Percentiles rank a stretch among this genome's conserved stretches.
These are phyloP conservation scores for Blastomyces emzantsi DNA, from an alignment of 2,329 filamentous ascomycete genomes.

Conservation along the genomic window DNA sequence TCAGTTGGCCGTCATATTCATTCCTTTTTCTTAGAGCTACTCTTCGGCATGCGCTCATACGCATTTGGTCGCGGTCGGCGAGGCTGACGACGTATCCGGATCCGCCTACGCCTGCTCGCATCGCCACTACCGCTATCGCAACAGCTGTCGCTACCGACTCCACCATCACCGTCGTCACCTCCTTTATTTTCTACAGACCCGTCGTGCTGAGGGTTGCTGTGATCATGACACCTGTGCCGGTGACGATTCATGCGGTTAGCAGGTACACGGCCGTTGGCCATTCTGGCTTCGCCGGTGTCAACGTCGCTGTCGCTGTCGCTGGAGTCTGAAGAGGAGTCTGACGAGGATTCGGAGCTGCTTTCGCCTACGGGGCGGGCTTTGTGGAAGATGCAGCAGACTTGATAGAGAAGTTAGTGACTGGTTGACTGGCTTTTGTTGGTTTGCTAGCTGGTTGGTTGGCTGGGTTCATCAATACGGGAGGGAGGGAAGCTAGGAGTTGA, in stretches of 20 bases:
- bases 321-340: conserved; percentile 46
- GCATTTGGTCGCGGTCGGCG: conserved; percentile 33
- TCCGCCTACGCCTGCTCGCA: neutral
- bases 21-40: neutral
- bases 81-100: conserved; percentile 16
- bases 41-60: conserved; percentile 38
- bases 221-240: conserved; percentile 13
- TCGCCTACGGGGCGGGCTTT: conserved; percentile 72
- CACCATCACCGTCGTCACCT: neutral
- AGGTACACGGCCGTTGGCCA: conserved; percentile 10
- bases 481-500: neutral
- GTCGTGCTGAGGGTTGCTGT: conserved; percentile 18
- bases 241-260: conserved; percentile 13
- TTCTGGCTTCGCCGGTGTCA: conserved; percentile 22
- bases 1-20: neutral
- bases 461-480: neutral
- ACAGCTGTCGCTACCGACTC: conserved; percentile 1
- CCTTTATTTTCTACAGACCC: conserved; percentile 14
- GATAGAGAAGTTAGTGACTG: neutral
- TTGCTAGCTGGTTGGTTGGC: no score
- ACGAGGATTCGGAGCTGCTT: conserved; percentile 53
- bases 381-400: conserved; percentile 99
- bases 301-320: conserved; percentile 31
- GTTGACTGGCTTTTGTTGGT: neutral
- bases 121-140: neutral